These are phyloP conservation scores for Abrus precatorius DNA, from an alignment of 306 rosid species.

Conservation along the genomic window DNA sequence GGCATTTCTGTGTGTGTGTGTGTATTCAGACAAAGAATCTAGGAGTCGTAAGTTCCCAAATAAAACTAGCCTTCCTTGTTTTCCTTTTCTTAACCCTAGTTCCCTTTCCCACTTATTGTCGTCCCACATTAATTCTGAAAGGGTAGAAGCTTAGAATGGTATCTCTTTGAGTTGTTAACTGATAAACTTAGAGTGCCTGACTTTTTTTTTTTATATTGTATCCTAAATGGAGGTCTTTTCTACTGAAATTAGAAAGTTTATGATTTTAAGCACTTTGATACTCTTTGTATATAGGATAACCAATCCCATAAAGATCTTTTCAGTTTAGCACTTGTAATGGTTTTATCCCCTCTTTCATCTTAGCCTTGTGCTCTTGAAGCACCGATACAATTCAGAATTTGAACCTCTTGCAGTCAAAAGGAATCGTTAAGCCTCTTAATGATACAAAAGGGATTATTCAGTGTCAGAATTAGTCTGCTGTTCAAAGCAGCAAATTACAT, in stretches of 20 bases:
- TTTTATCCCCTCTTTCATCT: background rate
- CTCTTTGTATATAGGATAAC: background rate
- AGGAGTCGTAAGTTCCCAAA: background rate
- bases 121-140: background rate
- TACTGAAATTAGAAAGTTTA: constrained; percentile 8
- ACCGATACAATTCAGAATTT: background rate
- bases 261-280: background rate
- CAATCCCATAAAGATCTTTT: background rate
- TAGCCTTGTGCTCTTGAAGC: constrained; percentile 1
- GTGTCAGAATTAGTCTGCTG: background rate
- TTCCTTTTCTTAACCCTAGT: background rate
- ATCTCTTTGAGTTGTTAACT: constrained; percentile 2
- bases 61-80: background rate
- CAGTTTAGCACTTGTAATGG: background rate
- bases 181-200: background rate
- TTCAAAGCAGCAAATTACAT: background rate
- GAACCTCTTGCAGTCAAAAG: constrained; percentile 10
- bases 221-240: background rate
- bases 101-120: background rate
- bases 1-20: background rate
- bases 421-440: constrained; percentile 12
- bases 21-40: constrained; percentile 6
- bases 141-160: constrained; percentile 9
- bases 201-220: background rate
- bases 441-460: constrained; percentile 3